phyloP scores from a whole-genome alignment of 768 basidiomycete genomes.

The Lactarius hengduanensis region DNA sequence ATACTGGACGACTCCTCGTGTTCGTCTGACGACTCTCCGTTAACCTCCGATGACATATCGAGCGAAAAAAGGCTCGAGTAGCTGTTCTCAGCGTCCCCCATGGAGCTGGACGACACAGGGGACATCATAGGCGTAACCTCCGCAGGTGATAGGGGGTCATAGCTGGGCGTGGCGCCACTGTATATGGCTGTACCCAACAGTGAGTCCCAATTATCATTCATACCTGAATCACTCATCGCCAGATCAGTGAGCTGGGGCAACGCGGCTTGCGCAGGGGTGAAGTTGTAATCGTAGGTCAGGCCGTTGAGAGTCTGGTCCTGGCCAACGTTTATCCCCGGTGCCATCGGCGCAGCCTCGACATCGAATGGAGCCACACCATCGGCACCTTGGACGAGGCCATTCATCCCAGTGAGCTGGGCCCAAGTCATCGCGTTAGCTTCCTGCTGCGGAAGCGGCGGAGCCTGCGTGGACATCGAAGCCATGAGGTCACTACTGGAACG shows the following conservation, averaged over 20 bases:
- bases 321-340: slow-evolving; percentile 9
- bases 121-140: neutral
- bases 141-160: slow-evolving; percentile 8
- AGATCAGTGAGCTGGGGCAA: neutral
- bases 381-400: neutral
- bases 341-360: neutral
- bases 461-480: neutral
- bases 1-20: neutral
- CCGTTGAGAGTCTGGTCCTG: neutral
- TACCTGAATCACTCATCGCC: neutral
- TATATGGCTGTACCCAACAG: neutral
- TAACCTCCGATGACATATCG: neutral
- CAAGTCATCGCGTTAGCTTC: neutral
- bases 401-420: neutral
- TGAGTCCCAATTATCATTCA: neutral
- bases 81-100: neutral
- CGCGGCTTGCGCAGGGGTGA: neutral
- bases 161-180: neutral
- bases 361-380: slow-evolving; percentile 15
- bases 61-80: neutral
- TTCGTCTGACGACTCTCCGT: neutral
- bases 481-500: neutral
- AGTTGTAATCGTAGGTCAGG: neutral
- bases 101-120: slow-evolving; percentile 2
- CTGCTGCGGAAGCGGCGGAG: neutral